phyloP scores from a whole-genome alignment of 257 asterid genomes.

The Leonotis leonurus region DNA sequence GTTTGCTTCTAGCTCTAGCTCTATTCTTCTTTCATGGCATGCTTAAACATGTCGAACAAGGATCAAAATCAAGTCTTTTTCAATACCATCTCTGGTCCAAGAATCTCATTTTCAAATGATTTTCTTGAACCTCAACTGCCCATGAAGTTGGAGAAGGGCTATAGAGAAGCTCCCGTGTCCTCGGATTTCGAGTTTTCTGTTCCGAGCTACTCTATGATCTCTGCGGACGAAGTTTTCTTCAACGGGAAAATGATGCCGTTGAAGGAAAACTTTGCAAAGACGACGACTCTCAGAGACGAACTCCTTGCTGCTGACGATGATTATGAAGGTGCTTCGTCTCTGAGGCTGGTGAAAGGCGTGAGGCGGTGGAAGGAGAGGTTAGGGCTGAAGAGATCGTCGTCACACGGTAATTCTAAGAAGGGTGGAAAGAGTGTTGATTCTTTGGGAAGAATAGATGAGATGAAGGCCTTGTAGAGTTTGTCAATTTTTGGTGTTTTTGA shows the following conservation, averaged over 20 bases:
- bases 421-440: slow-evolving; percentile 22
- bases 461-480: slow-evolving; percentile 12
- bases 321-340: slow-evolving; percentile 17
- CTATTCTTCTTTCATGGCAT: slow-evolving; percentile 27
- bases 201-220: slow-evolving; percentile 32
- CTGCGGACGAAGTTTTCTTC: slow-evolving; percentile 68
- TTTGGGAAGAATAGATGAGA: slow-evolving; percentile 52
- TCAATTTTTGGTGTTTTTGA: neutral
- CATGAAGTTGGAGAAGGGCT: slow-evolving; percentile 39
- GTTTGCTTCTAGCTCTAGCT: neutral
- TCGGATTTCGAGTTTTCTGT: slow-evolving; percentile 63
- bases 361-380: slow-evolving; percentile 61
- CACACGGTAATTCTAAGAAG: slow-evolving; percentile 33
- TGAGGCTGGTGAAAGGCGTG: slow-evolving; percentile 20
- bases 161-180: slow-evolving; percentile 67
- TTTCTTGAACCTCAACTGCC: slow-evolving; percentile 43
- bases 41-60: slow-evolving; percentile 32
- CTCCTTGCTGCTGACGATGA: slow-evolving; percentile 48
- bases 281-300: slow-evolving; percentile 56
- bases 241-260: slow-evolving; percentile 56
- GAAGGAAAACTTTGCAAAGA: slow-evolving; percentile 30
- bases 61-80: slow-evolving; percentile 1
- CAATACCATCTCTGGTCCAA: slow-evolving; percentile 26
- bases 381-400: slow-evolving; percentile 54
- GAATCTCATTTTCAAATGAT: slow-evolving; percentile 84